Conservation (phyloP, 371 early-diverging fungal species). For the Catenaria anguillulae region DNA sequence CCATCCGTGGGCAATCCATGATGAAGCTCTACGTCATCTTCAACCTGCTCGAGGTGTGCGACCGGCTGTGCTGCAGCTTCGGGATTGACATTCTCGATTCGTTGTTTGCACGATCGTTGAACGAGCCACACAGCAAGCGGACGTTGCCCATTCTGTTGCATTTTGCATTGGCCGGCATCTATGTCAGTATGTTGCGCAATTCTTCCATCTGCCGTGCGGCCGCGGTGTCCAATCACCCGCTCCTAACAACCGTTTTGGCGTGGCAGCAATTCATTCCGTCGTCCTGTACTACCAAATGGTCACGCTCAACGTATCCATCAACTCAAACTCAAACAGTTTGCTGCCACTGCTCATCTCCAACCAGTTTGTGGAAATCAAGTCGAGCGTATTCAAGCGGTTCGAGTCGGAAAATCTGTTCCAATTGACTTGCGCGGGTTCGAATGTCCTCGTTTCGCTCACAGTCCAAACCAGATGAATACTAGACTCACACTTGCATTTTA, state of each 20-base stretch:
- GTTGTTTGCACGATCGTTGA: slow-evolving; percentile 31
- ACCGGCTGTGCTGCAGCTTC: slow-evolving; percentile 80
- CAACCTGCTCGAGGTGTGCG: slow-evolving; percentile 83
- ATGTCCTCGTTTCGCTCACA: background rate
- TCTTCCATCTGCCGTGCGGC: too few relatives aligned
- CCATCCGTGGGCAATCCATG: slow-evolving; percentile 80
- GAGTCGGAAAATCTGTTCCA: slow-evolving; percentile 93
- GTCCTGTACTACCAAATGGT: slow-evolving; percentile 91
- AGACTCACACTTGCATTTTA: background rate
- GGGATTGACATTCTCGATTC: slow-evolving; percentile 90
- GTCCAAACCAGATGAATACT: background rate
- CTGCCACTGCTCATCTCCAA: slow-evolving; percentile 83
- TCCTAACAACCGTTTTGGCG: slow-evolving; percentile 8
- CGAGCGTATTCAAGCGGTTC: slow-evolving; percentile 87
- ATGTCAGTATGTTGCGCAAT: slow-evolving; percentile 62
- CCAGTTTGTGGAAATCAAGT: slow-evolving; percentile 96
- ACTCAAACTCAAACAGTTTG: slow-evolving; percentile 82
- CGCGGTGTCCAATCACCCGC: too few relatives aligned
- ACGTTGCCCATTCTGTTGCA: slow-evolving; percentile 10
- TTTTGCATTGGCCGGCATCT: slow-evolving; percentile 56
- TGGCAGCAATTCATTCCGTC: slow-evolving; percentile 58
- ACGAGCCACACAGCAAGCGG: background rate
- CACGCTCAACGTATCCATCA: slow-evolving; percentile 88
- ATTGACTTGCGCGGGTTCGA: slow-evolving; percentile 64
- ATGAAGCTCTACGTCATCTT: slow-evolving; percentile 95